phyloP scores from a whole-genome alignment of 2,329 filamentous ascomycete species.

The Paraconiothyrium sp. region DNA sequence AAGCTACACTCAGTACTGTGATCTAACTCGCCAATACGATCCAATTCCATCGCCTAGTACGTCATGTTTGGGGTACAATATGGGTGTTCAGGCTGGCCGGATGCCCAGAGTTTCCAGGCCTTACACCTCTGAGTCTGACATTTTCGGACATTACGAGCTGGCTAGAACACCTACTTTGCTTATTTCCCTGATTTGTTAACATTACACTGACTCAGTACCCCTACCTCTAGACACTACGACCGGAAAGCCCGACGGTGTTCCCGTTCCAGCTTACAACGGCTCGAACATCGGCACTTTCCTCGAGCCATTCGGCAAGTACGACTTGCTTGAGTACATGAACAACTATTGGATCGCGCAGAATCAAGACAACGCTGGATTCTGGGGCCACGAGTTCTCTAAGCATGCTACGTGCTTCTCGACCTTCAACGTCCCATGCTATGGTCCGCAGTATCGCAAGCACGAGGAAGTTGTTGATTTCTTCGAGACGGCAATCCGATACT shows the following conservation, averaged over 20 bases:
- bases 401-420: slow-evolving; percentile 74
- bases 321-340: slow-evolving; percentile 72
- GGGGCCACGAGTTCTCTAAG: slow-evolving; percentile 75
- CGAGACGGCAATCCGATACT: slow-evolving; percentile 67
- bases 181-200: no score
- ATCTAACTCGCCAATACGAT: slow-evolving; percentile 71
- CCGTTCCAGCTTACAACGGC: slow-evolving; percentile 67
- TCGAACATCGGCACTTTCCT: slow-evolving; percentile 68
- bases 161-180: no score
- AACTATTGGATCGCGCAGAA: slow-evolving; percentile 70
- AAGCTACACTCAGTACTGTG: slow-evolving; percentile 73
- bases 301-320: slow-evolving; percentile 64
- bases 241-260: slow-evolving; percentile 61
- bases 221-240: slow-evolving; percentile 63
- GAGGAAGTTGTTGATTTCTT: slow-evolving; percentile 72
- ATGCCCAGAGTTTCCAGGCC: no score
- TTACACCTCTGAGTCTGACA: no score
- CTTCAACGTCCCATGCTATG: slow-evolving; percentile 73
- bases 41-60: slow-evolving; percentile 64
- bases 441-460: slow-evolving; percentile 64
- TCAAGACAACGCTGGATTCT: slow-evolving; percentile 67
- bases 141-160: no score
- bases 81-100: no score
- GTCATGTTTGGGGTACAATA: no score
- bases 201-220: no score